Evolutionary conservation across 495 filamentous ascomycete genomes (phyloP).

Genomic region (Lepraria neglecta): DNA sequence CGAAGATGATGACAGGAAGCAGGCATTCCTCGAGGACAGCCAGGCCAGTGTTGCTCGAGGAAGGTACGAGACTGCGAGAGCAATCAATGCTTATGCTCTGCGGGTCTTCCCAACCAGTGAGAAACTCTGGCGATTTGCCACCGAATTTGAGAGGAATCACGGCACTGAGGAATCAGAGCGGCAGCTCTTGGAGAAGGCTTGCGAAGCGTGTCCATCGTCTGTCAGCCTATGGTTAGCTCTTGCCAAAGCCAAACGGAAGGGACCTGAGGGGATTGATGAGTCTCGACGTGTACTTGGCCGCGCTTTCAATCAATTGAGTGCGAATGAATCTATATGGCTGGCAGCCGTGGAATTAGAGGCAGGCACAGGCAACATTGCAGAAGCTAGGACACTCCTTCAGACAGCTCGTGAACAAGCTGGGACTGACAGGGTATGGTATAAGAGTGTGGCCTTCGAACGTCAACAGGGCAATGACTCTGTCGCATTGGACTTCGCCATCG

Average conservation of each 20-base stretch:
- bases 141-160: constrained; percentile 85
- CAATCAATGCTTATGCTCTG: constrained; percentile 86
- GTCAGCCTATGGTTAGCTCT: constrained; percentile 96
- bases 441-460: constrained; percentile 85
- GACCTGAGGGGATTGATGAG: constrained; percentile 74
- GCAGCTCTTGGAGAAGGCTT: constrained; percentile 83
- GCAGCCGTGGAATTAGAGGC: constrained; percentile 93
- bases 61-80: constrained; percentile 80
- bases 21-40: constrained; percentile 92
- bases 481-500: constrained; percentile 77
- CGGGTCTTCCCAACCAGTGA: constrained; percentile 79
- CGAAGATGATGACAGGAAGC: constrained; percentile 93
- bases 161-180: constrained; percentile 77
- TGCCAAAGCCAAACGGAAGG: constrained; percentile 80
- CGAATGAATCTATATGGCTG: constrained; percentile 96
- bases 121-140: constrained; percentile 79
- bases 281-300: constrained; percentile 74
- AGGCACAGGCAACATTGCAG: constrained; percentile 69
- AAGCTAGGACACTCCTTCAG: constrained; percentile 72
- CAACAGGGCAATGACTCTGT: constrained; percentile 70
- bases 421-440: constrained; percentile 95
- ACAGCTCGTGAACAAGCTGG: constrained; percentile 79
- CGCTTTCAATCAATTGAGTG: constrained; percentile 87
- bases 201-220: constrained; percentile 82
- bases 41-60: constrained; percentile 68